phyloP scores from a whole-genome alignment of 352 stramenopile genomes.

The Blastocystis hominis region DNA sequence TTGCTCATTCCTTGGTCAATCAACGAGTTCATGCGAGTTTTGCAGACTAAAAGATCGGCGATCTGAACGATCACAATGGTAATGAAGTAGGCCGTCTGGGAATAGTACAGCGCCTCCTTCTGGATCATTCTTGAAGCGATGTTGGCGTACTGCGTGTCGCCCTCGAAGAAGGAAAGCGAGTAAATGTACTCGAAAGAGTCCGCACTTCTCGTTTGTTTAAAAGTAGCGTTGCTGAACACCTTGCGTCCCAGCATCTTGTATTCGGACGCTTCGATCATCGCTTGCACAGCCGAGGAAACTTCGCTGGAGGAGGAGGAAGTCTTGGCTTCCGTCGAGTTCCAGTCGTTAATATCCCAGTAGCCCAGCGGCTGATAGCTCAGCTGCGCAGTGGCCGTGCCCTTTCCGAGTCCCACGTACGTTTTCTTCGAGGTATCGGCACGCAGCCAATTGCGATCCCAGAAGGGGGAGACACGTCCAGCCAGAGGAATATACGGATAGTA shows the following conservation, averaged over 20 bases:
- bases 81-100: conserved; percentile 76
- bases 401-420: conserved; percentile 60
- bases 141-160: conserved; percentile 65
- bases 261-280: background rate
- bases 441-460: conserved; percentile 78
- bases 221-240: conserved; percentile 34
- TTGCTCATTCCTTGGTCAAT: conserved; percentile 80
- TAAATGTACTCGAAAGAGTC: conserved; percentile 56
- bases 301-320: background rate
- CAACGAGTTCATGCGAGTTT: conserved; percentile 80
- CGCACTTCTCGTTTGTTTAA: background rate
- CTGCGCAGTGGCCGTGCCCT: conserved; percentile 65
- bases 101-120: conserved; percentile 71
- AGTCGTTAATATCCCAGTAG: conserved; percentile 66
- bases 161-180: conserved; percentile 50
- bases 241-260: conserved; percentile 48
- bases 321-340: background rate
- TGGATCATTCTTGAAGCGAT: conserved; percentile 77
- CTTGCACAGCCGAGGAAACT: background rate
- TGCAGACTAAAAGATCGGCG: conserved; percentile 80
- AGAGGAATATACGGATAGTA: conserved; percentile 79
- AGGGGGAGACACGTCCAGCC: conserved; percentile 70
- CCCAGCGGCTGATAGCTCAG: conserved; percentile 71
- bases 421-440: conserved; percentile 66
- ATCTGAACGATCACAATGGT: conserved; percentile 77